Evolutionary conservation across 2,329 filamentous ascomycete genomes (phyloP), one percentile per base, ranked within the genome.

Genomic region (Trichoderma simmonsii): DNA sequence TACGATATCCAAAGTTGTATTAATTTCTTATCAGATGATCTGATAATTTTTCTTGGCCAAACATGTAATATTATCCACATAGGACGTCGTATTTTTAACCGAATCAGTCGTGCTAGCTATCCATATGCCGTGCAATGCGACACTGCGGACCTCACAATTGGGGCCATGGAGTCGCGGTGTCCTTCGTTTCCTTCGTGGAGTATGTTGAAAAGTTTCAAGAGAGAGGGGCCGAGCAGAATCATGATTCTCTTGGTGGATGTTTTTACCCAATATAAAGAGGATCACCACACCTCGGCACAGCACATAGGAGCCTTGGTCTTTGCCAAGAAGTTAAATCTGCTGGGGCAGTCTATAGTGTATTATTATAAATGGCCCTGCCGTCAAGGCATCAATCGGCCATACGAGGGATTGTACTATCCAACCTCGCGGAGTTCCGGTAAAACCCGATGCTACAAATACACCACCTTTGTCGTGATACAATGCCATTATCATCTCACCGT

Each of bases 11-110:
- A 56, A 56, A 67, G n/a, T 36, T 7, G 18, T 9, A n/a, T 67
- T 18, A 36, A 62, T 62, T 70, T 62, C 57, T 70, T 70, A 70
- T 70, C 67, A 70, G 67, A 70, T 70, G 67, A 70, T 70, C 67
- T 51, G 67, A 70, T 70, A 70, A 70, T 36, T 62, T 61, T 70
- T 70, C 30, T 24, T 54, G 39, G 56, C 43, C 21, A 15, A 28
- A 59, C n/a, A 24, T 61, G 36, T 48, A 69, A 57, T 18, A 4
- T 6, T 69, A 48, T 15, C 54, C 51, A 60, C 57, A 54, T 30
- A n/a, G 18, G 57, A 32, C 11, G 18, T 32, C 57, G 57, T 34
- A 60, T 60, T n/a, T 18, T 28, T 21, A 57, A 28, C 64, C 48
- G 26, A 32, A 56, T 21, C 57, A 28, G 32, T 51, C 48, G 48